A percentile compares a stretch with the other conserved stretches of the same genome.
Conservation (phyloP, 1,139 yeast genomes). For the Blastobotrys aristatus region DNA sequence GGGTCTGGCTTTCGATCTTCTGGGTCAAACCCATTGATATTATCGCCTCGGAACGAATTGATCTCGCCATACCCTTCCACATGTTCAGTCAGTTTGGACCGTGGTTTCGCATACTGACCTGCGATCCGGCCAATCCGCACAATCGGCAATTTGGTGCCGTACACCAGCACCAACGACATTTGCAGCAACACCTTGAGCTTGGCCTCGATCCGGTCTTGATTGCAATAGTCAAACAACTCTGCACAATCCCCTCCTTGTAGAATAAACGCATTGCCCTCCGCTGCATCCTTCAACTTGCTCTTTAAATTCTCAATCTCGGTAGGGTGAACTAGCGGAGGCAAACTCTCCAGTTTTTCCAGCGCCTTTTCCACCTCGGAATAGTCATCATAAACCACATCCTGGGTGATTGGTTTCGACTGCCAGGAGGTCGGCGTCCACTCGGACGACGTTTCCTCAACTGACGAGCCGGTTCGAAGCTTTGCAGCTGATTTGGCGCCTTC, state of each 20-base stretch:
- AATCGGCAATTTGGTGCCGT: conserved; percentile 40
- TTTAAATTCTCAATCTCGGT: conserved; percentile 36
- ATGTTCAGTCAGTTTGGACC: conserved; percentile 40
- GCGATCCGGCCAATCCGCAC: conserved; percentile 43
- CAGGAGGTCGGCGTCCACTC: conserved; percentile 41
- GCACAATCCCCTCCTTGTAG: conserved; percentile 47
- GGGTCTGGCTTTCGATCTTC: conserved; percentile 40
- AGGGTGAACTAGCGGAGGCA: conserved; percentile 42
- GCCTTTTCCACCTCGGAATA: conserved; percentile 36
- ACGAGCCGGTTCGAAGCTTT: conserved; percentile 33
- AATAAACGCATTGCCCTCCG: conserved; percentile 41
- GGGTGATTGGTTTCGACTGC: conserved; percentile 41
- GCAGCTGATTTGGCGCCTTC: conserved; percentile 39
- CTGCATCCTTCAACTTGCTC: conserved; percentile 37
- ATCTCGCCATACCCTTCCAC: conserved; percentile 39
- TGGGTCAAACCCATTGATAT: conserved; percentile 40
- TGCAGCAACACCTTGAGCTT: conserved; percentile 41
- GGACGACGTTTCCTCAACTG: neutral
- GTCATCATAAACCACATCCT: conserved; percentile 42
- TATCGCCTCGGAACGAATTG: conserved; percentile 42
- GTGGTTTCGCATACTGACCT: conserved; percentile 44
- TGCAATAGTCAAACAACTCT: conserved; percentile 42
- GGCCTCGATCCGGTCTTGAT: conserved; percentile 39
- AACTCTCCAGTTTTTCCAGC: conserved; percentile 38
- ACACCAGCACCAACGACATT: conserved; percentile 41